Conservation (phyloP, 805 yeast species). For the Nakazawaea wickerhamii region DNA sequence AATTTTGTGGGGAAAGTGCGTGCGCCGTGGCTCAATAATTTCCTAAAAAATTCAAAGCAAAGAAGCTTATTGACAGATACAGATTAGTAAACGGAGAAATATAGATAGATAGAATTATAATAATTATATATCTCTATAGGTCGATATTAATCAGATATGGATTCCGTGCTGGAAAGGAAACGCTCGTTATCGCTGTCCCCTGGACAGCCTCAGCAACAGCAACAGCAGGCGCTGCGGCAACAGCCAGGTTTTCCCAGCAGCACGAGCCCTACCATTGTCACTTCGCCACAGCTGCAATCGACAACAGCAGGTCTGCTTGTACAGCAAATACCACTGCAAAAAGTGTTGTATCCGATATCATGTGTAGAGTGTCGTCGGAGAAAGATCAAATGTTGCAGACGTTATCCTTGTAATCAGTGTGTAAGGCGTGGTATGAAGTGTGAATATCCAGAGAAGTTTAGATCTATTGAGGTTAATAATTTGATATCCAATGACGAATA, state of each 20-base stretch:
- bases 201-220: neutral
- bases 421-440: constrained; percentile 31
- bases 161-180: neutral
- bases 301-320: neutral
- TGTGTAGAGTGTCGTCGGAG: constrained; percentile 29
- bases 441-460: constrained; percentile 40
- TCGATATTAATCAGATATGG: constrained; percentile 1
- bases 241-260: neutral
- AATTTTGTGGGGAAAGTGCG: too few relatives aligned
- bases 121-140: too few relatives aligned
- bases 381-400: constrained; percentile 29
- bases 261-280: neutral
- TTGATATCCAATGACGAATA: constrained; percentile 8
- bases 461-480: constrained; percentile 33
- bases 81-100: too few relatives aligned
- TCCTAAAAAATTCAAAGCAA: too few relatives aligned
- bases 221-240: neutral
- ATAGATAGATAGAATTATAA: too few relatives aligned
- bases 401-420: constrained; percentile 38
- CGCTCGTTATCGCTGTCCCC: neutral
- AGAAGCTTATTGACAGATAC: too few relatives aligned
- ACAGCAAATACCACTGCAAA: neutral
- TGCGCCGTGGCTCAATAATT: too few relatives aligned
- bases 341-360: constrained; percentile 22
- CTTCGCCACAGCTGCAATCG: neutral